phyloP scores from a whole-genome alignment of 2,329 filamentous ascomycete species.

The Calonectria henricotiae region DNA sequence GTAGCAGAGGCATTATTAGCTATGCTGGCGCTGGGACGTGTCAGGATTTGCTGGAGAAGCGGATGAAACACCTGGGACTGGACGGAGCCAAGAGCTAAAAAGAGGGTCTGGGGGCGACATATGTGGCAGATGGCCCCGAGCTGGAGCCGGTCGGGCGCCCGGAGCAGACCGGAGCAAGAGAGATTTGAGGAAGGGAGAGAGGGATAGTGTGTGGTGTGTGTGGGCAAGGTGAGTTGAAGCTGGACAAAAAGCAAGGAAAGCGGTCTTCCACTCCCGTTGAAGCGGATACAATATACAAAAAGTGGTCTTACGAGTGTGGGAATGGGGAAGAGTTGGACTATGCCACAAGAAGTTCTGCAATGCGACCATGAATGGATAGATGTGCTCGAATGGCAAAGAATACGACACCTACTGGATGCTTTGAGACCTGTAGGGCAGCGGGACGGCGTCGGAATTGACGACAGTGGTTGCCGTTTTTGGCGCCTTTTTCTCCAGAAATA shows the following conservation, averaged over 20 bases:
- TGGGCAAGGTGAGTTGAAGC: constrained; percentile 35
- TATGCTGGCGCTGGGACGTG: not conserved
- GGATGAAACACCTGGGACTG: constrained; percentile 39
- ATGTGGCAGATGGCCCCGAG: constrained; percentile 40
- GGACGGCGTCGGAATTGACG: constrained; percentile 20
- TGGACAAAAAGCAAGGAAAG: constrained; percentile 28
- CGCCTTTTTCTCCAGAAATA: constrained; percentile 20
- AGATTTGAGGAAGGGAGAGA: constrained; percentile 33
- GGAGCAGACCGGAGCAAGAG: constrained; percentile 47
- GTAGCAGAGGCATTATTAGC: constrained; percentile 41
- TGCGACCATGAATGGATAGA: not conserved
- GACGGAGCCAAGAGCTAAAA: constrained; percentile 33
- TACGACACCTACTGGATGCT: not conserved
- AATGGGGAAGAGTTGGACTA: constrained; percentile 2
- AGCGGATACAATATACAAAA: constrained; percentile 14
- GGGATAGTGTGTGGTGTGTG: constrained; percentile 31
- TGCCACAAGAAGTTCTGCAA: not conserved
- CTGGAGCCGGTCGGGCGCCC: constrained; percentile 37
- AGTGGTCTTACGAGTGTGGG: constrained; percentile 10
- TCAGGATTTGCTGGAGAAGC: not conserved
- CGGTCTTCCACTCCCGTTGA: constrained; percentile 6
- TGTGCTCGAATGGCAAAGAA: not conserved
- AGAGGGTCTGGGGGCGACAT: constrained; percentile 36
- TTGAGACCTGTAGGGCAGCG: not conserved
- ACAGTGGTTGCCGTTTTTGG: constrained; percentile 17